Percentiles rank a stretch among this genome's conserved stretches.
phyloP scores from a whole-genome alignment of 2,329 filamentous ascomycete species.

The Pleurostoma richardsiae region DNA sequence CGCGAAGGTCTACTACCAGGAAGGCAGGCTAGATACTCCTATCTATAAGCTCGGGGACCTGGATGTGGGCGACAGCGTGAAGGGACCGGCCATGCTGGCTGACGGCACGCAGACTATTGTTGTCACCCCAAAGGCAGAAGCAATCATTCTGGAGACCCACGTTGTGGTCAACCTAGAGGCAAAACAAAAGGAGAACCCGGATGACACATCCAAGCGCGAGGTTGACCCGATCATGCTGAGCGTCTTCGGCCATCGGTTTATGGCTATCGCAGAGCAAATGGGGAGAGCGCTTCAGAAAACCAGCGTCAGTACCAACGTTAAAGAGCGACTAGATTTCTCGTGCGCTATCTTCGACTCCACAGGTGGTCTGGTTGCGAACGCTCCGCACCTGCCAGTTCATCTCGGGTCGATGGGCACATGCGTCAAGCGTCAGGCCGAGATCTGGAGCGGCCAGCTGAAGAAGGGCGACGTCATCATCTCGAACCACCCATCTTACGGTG shows the following conservation, averaged over 20 bases:
- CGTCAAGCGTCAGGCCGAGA: slow-evolving; percentile 70
- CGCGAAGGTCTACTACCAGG: slow-evolving; percentile 77
- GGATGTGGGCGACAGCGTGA: slow-evolving; percentile 64
- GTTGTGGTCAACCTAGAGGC: slow-evolving; percentile 81
- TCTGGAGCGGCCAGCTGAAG: slow-evolving; percentile 74
- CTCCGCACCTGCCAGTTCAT: slow-evolving; percentile 77
- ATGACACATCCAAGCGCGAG: slow-evolving; percentile 30
- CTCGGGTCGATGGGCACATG: slow-evolving; percentile 84
- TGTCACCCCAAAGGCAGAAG: slow-evolving; percentile 72
- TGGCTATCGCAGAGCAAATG: slow-evolving; percentile 85
- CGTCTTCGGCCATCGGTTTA: slow-evolving; percentile 78
- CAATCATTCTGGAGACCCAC: slow-evolving; percentile 77
- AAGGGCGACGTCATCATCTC: slow-evolving; percentile 78
- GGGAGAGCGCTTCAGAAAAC: slow-evolving; percentile 74
- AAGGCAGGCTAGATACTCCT: slow-evolving; percentile 69
- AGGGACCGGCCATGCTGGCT: slow-evolving; percentile 79
- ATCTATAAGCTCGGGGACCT: slow-evolving; percentile 79
- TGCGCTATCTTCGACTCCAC: slow-evolving; percentile 75
- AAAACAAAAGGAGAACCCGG: slow-evolving; percentile 27
- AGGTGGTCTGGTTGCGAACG: slow-evolving; percentile 73
- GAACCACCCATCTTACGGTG: slow-evolving; percentile 80
- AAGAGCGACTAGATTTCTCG: slow-evolving; percentile 78
- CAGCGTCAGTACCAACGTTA: slow-evolving; percentile 74
- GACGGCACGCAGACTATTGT: slow-evolving; percentile 91
- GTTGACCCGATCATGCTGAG: slow-evolving; percentile 73